Base-by-base conservation (phyloP, 345 rosid genomes). In the Triadica sebifera region DNA sequence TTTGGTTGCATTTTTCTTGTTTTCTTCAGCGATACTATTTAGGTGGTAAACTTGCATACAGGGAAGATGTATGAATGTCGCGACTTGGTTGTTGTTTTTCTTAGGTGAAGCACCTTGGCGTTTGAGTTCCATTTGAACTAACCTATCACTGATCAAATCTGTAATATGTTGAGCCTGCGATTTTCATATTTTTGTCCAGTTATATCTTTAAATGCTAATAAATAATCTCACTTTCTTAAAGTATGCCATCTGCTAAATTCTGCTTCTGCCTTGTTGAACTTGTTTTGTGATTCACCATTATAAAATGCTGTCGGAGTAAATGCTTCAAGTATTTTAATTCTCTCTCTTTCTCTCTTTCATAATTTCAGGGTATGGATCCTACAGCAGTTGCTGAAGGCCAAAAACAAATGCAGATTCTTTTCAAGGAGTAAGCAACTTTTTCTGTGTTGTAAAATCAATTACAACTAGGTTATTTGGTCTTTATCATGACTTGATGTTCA, bases 391-490 rank as follows among this genome's bases (percentile, higher is more conserved):
- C 81, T 53, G 94, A 91, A 56, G 91, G 91, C 70, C 88, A 89
- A 71, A 83, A 85, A 65, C 76, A 84, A 81, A 87, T 93, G 89
- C 61, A 89, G 84, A 84, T 82, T 75, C 77, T 93, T 81, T 90
- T 89, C 77, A 87, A 79, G 45, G 91, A 91, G 98, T 93, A 86
- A 87, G 97, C 66, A 78, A 68, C 79, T 70, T 68, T 55, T 72
- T 70, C 24, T 49, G 49, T 74, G 70, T 71, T 65, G 49, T 64
- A 56, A 29, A 67, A 25, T 4, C 47, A 67, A 24, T 67, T 49
- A 20, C 41, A 47, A 47, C 15, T 63, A 67, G 25, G n/a, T 68
- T 74, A 20, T 71, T 43, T 12, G 22, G n/a, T 3, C 12, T 38
- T 76, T 66, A 45, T 69, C 41, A n/a, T 50, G 2, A 19, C 15